Evolutionary conservation across 371 early-diverging fungal species (phyloP).

Genomic region (Nematocida homosporus): DNA sequence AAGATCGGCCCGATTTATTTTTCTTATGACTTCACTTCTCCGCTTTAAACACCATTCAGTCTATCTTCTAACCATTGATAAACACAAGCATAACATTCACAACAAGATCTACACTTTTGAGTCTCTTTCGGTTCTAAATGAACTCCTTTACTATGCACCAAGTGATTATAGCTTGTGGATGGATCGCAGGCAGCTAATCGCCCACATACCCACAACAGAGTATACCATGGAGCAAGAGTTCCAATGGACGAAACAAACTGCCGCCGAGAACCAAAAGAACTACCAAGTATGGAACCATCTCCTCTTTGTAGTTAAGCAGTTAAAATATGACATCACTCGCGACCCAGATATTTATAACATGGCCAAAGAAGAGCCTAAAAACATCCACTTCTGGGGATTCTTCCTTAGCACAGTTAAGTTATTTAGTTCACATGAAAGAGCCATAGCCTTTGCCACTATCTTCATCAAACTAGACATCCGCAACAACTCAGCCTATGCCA

Average conservation of each 20-base stretch:
- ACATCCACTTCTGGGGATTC: slow-evolving; percentile 55
- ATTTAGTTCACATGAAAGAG: background rate
- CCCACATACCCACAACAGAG: background rate
- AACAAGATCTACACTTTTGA: background rate
- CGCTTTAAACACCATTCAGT: background rate
- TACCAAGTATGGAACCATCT: slow-evolving; percentile 54
- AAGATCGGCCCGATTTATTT: too few species aligned
- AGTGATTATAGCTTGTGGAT: slow-evolving; percentile 41
- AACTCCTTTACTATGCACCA: slow-evolving; percentile 1
- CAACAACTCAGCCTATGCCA: slow-evolving; percentile 45
- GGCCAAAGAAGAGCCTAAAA: slow-evolving; percentile 39
- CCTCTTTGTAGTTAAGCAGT: background rate
- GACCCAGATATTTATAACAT: slow-evolving; percentile 38
- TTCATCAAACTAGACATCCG: slow-evolving; percentile 33
- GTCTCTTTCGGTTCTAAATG: background rate
- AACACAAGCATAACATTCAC: slow-evolving; percentile 5
- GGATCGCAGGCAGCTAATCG: slow-evolving; percentile 27
- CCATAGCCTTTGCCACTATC: slow-evolving; percentile 20
- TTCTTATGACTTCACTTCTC: background rate
- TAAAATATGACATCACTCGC: slow-evolving; percentile 15
- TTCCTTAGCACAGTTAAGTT: background rate
- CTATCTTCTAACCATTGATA: slow-evolving; percentile 8
- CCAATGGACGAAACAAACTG: slow-evolving; percentile 17
- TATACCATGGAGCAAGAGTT: slow-evolving; percentile 37
- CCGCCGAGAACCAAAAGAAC: slow-evolving; percentile 26